Evolutionary conservation across 2,329 filamentous ascomycete genomes (phyloP), one percentile per base, ranked within the genome.

Genomic region (Paecilomyces sp.): DNA sequence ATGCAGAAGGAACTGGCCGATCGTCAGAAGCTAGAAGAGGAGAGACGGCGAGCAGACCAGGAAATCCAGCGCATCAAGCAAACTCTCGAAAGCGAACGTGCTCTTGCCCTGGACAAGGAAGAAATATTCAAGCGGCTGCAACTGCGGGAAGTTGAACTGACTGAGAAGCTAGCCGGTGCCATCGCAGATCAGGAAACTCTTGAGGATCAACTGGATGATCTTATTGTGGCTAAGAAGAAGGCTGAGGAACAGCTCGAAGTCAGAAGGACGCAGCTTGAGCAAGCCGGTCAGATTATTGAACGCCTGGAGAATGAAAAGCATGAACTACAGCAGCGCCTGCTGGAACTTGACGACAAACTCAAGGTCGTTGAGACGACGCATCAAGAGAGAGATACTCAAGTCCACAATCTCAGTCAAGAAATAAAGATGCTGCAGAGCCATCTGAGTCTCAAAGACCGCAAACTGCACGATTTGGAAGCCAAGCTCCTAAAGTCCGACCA

Each of bases 101-200:
- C 93, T n/a, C 81, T 99, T 51, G 94, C 94, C 0, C 80, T 99
- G 4, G 94, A 99, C 75, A 99, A 99, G 73, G 95, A 99, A 71
- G 94, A 99, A 69, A 99, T 99, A 61, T 99, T 97, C 81, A 95
- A 93, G 71, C 86, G 95, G n/a, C 81, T 99, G 24, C 94, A 97
- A 71, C 80, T 88, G 57, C 89, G 94, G n/a, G 94, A 99, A 75
- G 83, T 87, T 11, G 93, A 99, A 71, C 83, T 99, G 3, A 90
- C 88, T 57, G 95, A 99, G 69, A 97, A 97, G 77, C 83, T 99
- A 30, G 85, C 91, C 41, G 93, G 90, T 47, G 93, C 93, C 31
- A 86, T 97, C 61, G 90, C 96, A 24, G 95, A 99, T 67, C 93
- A 97, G 72, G 93, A 97, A 71, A 88, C 88, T 58, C 83, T 99